Conservation (phyloP, 1,284 basidiomycete genomes). For the Cryptococcus wingfieldii region DNA sequence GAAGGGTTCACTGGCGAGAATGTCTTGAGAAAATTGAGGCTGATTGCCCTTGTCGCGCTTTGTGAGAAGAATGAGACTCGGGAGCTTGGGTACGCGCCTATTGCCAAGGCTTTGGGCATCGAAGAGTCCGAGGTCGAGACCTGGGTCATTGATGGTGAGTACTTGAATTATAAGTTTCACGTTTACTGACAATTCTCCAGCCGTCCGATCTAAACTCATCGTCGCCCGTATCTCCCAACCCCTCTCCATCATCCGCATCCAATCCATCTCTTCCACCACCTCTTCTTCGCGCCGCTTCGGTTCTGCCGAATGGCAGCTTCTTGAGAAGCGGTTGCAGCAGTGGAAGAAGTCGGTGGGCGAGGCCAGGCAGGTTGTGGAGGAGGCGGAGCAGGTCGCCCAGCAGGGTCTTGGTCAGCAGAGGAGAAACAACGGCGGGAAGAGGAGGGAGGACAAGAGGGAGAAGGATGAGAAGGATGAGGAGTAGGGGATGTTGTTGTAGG, state of each 20-base stretch:
- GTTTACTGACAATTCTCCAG: constrained; percentile 48
- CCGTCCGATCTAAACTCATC: constrained; percentile 76
- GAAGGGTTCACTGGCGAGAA: constrained; percentile 47
- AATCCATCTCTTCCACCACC: constrained; percentile 61
- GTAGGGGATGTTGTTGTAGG: constrained; percentile 14
- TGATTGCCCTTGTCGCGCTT: constrained; percentile 73
- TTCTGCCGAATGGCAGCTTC: constrained; percentile 70
- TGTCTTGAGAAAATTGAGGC: constrained; percentile 74
- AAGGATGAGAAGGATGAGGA: constrained; percentile 15
- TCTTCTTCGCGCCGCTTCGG: constrained; percentile 62
- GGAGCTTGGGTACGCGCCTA: constrained; percentile 68
- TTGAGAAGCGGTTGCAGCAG: constrained; percentile 70
- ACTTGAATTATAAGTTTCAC: neutral
- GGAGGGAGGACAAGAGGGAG: neutral
- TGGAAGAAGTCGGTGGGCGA: constrained; percentile 61
- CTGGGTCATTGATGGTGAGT: constrained; percentile 85
- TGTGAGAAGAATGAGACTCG: constrained; percentile 71
- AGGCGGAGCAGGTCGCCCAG: constrained; percentile 40
- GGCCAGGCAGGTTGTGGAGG: constrained; percentile 39
- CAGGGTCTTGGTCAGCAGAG: constrained; percentile 24
- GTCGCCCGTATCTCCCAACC: constrained; percentile 83
- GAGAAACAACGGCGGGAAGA: neutral
- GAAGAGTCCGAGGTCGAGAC: constrained; percentile 70
- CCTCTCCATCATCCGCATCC: constrained; percentile 67
- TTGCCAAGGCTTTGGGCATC: constrained; percentile 67